Conservation (phyloP, 805 yeast species). For the Pichia membranifaciens region DNA sequence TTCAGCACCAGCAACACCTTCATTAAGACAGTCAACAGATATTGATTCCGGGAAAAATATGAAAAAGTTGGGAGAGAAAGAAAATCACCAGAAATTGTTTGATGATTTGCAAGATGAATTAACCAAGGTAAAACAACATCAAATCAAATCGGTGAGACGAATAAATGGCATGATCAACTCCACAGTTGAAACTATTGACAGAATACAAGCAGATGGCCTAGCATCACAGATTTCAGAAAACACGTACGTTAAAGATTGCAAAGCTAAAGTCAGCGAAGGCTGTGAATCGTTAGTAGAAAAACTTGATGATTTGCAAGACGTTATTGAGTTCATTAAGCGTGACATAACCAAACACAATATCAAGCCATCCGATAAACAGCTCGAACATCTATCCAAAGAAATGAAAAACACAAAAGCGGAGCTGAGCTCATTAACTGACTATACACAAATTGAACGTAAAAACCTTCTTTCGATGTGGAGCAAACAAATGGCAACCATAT, state of each 20-base stretch:
- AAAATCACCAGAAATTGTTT: conserved; percentile 28
- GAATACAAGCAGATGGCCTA: conserved; percentile 38
- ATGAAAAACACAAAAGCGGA: conserved; percentile 50
- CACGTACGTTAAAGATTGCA: conserved; percentile 70
- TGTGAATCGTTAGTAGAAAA: conserved; percentile 68
- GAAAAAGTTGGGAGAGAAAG: conserved; percentile 11
- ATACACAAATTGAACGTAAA: conserved; percentile 65
- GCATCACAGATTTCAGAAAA: conserved; percentile 11
- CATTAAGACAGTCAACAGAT: neutral
- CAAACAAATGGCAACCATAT: conserved; percentile 77
- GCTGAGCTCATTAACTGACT: conserved; percentile 50
- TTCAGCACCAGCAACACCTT: conserved; percentile 3
- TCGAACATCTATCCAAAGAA: conserved; percentile 61
- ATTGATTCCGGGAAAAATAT: conserved; percentile 12
- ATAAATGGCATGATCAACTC: conserved; percentile 33
- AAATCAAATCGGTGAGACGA: conserved; percentile 34
- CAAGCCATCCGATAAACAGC: conserved; percentile 67
- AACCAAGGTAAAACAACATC: conserved; percentile 52
- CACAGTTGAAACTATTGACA: conserved; percentile 40
- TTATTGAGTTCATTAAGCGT: conserved; percentile 80
- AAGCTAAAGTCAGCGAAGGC: conserved; percentile 63
- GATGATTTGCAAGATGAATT: conserved; percentile 52
- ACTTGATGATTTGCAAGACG: conserved; percentile 88
- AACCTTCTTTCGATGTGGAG: conserved; percentile 93
- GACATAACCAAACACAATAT: conserved; percentile 93